Evolutionary conservation across 2,329 filamentous ascomycete species (phyloP).

Genomic region (Talaromyces sp.): DNA sequence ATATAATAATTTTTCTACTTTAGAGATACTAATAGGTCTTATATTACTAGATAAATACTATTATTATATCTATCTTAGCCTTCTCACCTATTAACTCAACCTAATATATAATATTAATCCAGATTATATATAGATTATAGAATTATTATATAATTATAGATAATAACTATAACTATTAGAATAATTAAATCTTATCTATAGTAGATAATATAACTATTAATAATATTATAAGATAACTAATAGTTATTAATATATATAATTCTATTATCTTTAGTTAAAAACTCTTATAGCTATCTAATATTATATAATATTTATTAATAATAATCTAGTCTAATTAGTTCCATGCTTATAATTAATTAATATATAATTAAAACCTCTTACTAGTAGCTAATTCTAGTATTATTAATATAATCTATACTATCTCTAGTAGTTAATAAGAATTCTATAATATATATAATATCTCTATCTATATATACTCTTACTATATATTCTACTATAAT

Average conservation of each 20-base stretch:
- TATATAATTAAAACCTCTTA: background rate
- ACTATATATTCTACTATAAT: background rate
- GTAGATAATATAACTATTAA: too few relatives aligned
- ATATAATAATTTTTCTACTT: too few relatives aligned
- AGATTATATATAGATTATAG: too few relatives aligned
- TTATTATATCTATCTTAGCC: too few relatives aligned
- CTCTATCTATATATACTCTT: background rate
- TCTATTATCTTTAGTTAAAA: background rate
- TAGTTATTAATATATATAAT: background rate
- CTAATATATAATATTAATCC: too few relatives aligned
- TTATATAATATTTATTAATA: background rate
- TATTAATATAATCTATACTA: background rate
- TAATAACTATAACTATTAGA: too few relatives aligned
- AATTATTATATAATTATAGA: too few relatives aligned
- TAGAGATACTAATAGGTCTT: too few relatives aligned
- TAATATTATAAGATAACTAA: too few relatives aligned
- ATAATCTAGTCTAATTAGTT: background rate
- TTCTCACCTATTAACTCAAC: too few relatives aligned
- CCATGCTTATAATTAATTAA: background rate
- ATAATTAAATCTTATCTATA: too few relatives aligned
- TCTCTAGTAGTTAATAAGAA: background rate
- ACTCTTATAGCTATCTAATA: background rate
- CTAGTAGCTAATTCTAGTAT: background rate
- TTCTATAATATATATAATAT: background rate
- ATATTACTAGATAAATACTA: too few relatives aligned